A percentile compares a stretch with the other conserved stretches of the same genome.
Evolutionary conservation across 2,329 filamentous ascomycete species (phyloP).

Genomic region (Fusarium transvaalense): DNA sequence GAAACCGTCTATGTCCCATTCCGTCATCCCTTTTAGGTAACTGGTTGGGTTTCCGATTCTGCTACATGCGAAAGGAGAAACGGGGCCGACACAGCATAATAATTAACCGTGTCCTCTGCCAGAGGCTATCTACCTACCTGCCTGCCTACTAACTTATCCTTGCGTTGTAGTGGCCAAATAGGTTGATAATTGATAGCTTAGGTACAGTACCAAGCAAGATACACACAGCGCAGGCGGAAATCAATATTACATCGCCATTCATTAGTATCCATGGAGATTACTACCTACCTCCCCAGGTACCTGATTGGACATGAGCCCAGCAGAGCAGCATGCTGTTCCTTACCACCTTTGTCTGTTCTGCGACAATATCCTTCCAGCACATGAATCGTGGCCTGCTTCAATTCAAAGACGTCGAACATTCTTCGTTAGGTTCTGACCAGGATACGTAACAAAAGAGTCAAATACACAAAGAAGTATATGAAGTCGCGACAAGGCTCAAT

Average conservation of each 20-base stretch:
- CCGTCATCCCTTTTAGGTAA: constrained; percentile 33
- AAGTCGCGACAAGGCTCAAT: constrained; percentile 5
- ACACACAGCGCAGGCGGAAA: too few relatives aligned
- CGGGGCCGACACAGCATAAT: constrained; percentile 21
- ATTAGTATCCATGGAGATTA: too few relatives aligned
- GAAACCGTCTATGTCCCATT: constrained; percentile 35
- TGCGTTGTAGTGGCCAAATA: constrained; percentile 12
- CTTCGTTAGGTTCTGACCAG: neutral
- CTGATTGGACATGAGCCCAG: neutral
- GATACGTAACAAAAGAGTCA: constrained; percentile 14
- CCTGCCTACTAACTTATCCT: neutral
- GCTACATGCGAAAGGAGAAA: constrained; percentile 31
- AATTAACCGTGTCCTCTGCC: neutral
- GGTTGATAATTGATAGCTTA: too few relatives aligned
- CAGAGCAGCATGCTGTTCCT: neutral
- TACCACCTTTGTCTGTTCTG: neutral
- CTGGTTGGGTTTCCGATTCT: constrained; percentile 29
- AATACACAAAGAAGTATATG: constrained; percentile 4
- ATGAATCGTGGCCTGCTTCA: constrained; percentile 4
- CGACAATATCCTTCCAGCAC: neutral
- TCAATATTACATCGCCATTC: too few relatives aligned
- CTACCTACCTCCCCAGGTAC: neutral
- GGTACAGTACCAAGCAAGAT: too few relatives aligned
- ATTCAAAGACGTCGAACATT: constrained; percentile 7
- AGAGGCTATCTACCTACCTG: neutral